Percentiles rank a stretch among this genome's conserved stretches.
These are phyloP conservation scores for Eragrostis curvula DNA, from an alignment of 176 grass and related monocot genomes.

Conservation along the genomic window DNA sequence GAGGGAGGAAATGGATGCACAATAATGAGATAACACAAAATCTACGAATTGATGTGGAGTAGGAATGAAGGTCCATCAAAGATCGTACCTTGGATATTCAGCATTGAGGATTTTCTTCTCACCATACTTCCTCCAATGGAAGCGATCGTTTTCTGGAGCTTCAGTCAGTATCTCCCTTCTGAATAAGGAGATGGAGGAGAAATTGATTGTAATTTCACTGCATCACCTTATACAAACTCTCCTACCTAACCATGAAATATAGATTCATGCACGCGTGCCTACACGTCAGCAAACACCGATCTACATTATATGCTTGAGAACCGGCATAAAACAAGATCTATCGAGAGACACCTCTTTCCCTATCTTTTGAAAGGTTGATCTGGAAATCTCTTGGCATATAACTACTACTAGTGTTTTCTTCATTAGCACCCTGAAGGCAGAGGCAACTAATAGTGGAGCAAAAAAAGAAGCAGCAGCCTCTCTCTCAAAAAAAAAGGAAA, in stretches of 20 bases:
- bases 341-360: not conserved
- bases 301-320: not conserved
- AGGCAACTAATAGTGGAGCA: not conserved
- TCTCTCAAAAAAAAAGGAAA: too few relatives aligned
- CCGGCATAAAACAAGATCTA: conserved; percentile 15
- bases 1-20: not conserved
- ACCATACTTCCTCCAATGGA: conserved; percentile 64
- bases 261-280: not conserved
- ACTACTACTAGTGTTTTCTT: not conserved
- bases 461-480: too few relatives aligned
- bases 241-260: conserved; percentile 41
- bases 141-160: conserved; percentile 45
- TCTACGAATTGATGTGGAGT: not conserved
- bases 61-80: conserved; percentile 13
- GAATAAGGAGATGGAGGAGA: not conserved
- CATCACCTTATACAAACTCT: not conserved
- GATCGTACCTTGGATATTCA: conserved; percentile 45
- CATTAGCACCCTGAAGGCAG: not conserved
- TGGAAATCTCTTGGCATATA: not conserved
- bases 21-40: not conserved
- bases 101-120: conserved; percentile 53
- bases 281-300: not conserved
- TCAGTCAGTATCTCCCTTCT: conserved; percentile 34
- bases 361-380: conserved; percentile 7
- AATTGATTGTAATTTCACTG: not conserved